Base-by-base conservation (phyloP, 2,329 filamentous ascomycete genomes). In the Fusarium nodosum region DNA sequence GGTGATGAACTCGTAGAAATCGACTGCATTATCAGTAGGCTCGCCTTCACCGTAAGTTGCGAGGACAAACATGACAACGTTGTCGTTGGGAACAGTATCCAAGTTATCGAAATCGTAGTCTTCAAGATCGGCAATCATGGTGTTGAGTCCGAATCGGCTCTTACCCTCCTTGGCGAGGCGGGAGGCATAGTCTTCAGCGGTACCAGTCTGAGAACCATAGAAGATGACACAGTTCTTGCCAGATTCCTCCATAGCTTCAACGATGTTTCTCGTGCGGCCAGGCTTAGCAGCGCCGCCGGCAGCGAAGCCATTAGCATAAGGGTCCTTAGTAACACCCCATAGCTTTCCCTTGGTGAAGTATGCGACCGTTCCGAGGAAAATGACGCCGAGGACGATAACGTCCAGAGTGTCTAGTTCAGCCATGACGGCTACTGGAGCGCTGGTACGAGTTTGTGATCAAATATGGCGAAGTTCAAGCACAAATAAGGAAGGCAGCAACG, bases 41-140 rank as follows among this genome's bases (percentile, higher is more conserved):
- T 99, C 97, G 68, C 96, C 96, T 85, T 99, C 96, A 72, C 96
- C 96, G 76, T 99, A 99, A 36, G 97, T 99, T 54, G 96, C 96
- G 68, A 99, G 87, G 63, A 99, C 91, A 78, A 99, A 99, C 84
- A 99, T 92, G 75, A 91, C 93, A 54, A 99, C 82, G 82, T 97
- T 97, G 81, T 98, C 94, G 71, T 90, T 89, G 45, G 95, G 93
- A 74, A 98, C 89, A 58, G 89, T 85, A 80, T 99, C 95, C 68
- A 99, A 86, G 76, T 94, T 97, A 56, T 98, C 95, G 77, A 90
- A 97, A 79, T 99, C 96, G 82, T 97, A 99, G 74, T 99, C 96
- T 81, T 99, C 96, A 68, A 99, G 85, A 81, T 99, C 96, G 56
- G 95, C 96, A 18, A 97, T 94, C 94, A 99, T 98, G 67, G 95